Evolutionary conservation across 805 yeast genomes (phyloP), one percentile per base, ranked within the genome.

Genomic region (Myxozyma udenii): DNA sequence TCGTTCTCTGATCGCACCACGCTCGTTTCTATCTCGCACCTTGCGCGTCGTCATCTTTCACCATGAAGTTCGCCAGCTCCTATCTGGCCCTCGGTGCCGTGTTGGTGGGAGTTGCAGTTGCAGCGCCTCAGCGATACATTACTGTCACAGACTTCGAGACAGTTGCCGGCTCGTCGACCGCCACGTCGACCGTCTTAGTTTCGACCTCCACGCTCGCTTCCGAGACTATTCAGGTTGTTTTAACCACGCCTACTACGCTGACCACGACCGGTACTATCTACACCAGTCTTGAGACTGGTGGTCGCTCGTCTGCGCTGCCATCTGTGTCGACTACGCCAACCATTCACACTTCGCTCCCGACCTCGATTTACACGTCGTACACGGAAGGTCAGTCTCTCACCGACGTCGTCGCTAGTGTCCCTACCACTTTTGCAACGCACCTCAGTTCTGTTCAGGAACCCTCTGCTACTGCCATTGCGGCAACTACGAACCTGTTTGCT

Each of bases 401-500:
- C 14, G 33, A 28, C 14, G 14, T 28, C 14, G 33, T 28, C 33
- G 14, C 33, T 28, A 9, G 12, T 9, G 33, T 28, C 14, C 33
- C 33, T 9, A 28, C 33, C 14, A 28, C 33, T 28, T 14, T 28
- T 14, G 33, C 14, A 9, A 28, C 33, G 9, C 14, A 9, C 33
- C 12, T 14, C 14, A 9, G 33, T 9, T 14, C 33, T 9, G 14
- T 9, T 9, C 9, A 9, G 33, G 9, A 28, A 9, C 33, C 33
- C 14, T 9, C 33, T 9, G 3, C 37, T 3, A 3, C n/a, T 25
- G 45, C n/a, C 22, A 25, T 37, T 7, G 22, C 44, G 19, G 32
- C 41, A 4, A n/a, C 50, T 5, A 32, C 47, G 16, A 42, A 53
- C 37, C n/a, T 55, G 43, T 55, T 55, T 24, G n/a, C 36, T 18